These are phyloP conservation scores for Leptomonas seymouri DNA, from an alignment of 208 protist genomes.

Conservation along the genomic window DNA sequence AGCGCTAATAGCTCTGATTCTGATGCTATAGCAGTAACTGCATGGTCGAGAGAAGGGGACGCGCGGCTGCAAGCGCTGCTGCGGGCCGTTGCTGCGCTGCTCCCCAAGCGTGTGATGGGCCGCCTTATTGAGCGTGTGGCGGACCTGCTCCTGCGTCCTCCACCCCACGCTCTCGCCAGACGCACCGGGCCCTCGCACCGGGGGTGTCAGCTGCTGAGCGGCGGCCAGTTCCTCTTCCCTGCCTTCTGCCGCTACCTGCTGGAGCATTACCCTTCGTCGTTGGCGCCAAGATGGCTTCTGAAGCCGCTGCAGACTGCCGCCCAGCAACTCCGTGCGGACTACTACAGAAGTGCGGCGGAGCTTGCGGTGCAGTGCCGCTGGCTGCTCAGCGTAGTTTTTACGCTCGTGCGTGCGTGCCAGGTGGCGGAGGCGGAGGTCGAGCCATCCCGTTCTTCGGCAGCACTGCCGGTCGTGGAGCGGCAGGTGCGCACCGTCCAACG, in stretches of 20 bases:
- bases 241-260: slow-evolving; percentile 12
- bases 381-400: slow-evolving; percentile 20
- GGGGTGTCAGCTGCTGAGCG: slow-evolving; percentile 12
- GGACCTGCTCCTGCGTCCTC: slow-evolving; percentile 7
- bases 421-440: slow-evolving; percentile 3
- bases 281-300: slow-evolving; percentile 25
- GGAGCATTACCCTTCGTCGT: slow-evolving; percentile 16
- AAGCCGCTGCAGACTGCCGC: slow-evolving; percentile 22
- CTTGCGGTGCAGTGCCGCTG: slow-evolving; percentile 28
- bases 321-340: slow-evolving; percentile 24
- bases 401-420: slow-evolving; percentile 23
- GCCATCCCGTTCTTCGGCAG: slow-evolving; percentile 34
- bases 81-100: slow-evolving; percentile 2
- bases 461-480: too few relatives aligned
- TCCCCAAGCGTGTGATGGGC: neutral
- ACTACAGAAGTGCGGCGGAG: slow-evolving; percentile 13
- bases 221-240: slow-evolving; percentile 21
- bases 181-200: neutral
- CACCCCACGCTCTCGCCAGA: neutral
- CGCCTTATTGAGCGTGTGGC: slow-evolving; percentile 18
- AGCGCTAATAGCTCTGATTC: neutral
- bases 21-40: neutral
- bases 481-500: slow-evolving; percentile 35
- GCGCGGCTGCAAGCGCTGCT: slow-evolving; percentile 4
- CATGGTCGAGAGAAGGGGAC: slow-evolving; percentile 22